Percentiles rank a stretch among this genome's conserved stretches.
These are phyloP conservation scores for Jatropha multifida DNA, from an alignment of 441 rosid genomes.

Conservation along the genomic window DNA sequence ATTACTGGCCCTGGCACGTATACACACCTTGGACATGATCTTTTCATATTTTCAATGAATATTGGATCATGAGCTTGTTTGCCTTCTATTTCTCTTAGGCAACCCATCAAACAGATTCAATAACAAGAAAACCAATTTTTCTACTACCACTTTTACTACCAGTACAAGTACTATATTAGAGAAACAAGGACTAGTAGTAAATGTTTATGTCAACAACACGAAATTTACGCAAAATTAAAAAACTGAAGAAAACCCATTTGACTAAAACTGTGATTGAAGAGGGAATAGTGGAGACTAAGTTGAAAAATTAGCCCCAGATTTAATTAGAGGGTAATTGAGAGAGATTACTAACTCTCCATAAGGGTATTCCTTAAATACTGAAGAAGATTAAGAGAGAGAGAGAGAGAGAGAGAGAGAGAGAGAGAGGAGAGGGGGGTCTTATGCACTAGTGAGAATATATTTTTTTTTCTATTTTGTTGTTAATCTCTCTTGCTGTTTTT, in stretches of 20 bases:
- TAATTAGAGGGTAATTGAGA: constrained; percentile 10
- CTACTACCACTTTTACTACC: too few relatives aligned
- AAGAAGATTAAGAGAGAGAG: constrained; percentile 35
- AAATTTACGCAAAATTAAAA: constrained; percentile 18
- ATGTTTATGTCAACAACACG: not conserved
- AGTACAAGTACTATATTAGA: not conserved
- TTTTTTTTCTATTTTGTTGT: constrained; percentile 12
- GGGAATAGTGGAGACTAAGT: not conserved
- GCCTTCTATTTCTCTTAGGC: constrained; percentile 69
- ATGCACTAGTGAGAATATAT: constrained; percentile 44
- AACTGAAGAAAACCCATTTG: constrained; percentile 29
- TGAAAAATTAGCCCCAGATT: constrained; percentile 38
- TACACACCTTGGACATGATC: constrained; percentile 37
- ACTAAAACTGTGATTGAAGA: not conserved
- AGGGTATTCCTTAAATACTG: constrained; percentile 27
- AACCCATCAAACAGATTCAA: constrained; percentile 36
- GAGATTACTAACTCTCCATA: constrained; percentile 15
- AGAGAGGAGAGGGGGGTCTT: constrained; percentile 30
- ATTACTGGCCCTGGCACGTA: constrained; percentile 62
- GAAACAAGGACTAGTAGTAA: too few relatives aligned
- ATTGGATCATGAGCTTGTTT: constrained; percentile 72
- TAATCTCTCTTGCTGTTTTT: constrained; percentile 30
- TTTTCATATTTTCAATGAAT: constrained; percentile 31
- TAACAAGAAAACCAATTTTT: not conserved
- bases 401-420: not conserved